Evolutionary conservation across 176 grass and related monocot genomes (phyloP).

Genomic region (barley (Hordeum vulgare)): DNA sequence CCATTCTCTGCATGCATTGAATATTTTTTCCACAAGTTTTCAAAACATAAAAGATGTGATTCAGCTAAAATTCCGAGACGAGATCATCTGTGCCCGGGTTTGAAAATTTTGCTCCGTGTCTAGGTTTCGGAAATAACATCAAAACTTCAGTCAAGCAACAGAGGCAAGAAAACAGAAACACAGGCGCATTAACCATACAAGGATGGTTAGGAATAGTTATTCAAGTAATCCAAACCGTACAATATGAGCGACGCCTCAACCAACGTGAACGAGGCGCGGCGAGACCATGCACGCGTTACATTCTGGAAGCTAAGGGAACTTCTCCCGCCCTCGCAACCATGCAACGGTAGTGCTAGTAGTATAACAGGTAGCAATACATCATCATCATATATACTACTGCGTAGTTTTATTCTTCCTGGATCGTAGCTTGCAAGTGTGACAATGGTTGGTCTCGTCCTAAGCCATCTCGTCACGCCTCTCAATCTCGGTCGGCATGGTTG

Average conservation of each 20-base stretch:
- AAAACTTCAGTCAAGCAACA: neutral
- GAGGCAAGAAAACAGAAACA: neutral
- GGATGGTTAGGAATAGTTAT: neutral
- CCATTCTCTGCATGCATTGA: too few species aligned
- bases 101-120: neutral
- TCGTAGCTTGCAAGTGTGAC: neutral
- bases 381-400: conserved; percentile 11
- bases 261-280: neutral
- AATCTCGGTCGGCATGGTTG: neutral
- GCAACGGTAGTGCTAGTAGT: neutral
- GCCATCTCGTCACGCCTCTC: conserved; percentile 20
- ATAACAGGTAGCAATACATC: conserved; percentile 3
- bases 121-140: neutral
- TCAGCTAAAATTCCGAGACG: neutral
- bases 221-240: conserved; percentile 13
- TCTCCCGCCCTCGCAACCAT: conserved; percentile 29
- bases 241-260: neutral
- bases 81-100: neutral
- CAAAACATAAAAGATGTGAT: neutral
- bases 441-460: neutral
- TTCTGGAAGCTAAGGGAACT: conserved; percentile 11
- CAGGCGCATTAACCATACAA: neutral
- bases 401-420: conserved; percentile 17
- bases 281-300: neutral
- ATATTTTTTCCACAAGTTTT: neutral